These are phyloP conservation scores for Pseudomicrostroma phylloplanum DNA, from an alignment of 1,284 basidiomycete genomes.

Conservation along the genomic window DNA sequence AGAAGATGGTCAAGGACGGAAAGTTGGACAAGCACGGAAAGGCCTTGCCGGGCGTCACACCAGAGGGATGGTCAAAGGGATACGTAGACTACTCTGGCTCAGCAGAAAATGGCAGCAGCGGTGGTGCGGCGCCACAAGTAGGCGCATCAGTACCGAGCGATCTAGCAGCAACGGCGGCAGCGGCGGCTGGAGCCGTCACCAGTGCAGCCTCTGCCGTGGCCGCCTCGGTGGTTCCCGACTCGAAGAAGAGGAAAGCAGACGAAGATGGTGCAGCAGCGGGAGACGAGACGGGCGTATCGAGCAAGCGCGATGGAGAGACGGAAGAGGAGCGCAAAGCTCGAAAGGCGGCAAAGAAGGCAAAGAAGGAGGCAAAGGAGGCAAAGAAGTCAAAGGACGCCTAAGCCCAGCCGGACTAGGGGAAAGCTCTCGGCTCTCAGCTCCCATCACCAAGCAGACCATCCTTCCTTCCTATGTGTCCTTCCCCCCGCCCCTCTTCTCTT, in stretches of 20 bases:
- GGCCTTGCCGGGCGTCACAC: slow-evolving; percentile 82
- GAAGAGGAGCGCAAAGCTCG: slow-evolving; percentile 48
- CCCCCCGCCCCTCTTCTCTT: background rate
- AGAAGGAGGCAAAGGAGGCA: slow-evolving; percentile 45
- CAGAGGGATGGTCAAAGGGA: slow-evolving; percentile 79
- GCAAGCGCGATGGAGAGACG: slow-evolving; percentile 36
- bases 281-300: slow-evolving; percentile 30
- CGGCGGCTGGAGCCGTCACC: slow-evolving; percentile 10
- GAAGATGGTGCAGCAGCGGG: slow-evolving; percentile 46
- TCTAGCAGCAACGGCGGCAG: slow-evolving; percentile 15
- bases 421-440: background rate
- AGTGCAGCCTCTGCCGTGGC: slow-evolving; percentile 4
- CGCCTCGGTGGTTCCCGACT: slow-evolving; percentile 20
- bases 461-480: background rate
- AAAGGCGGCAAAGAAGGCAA: slow-evolving; percentile 51
- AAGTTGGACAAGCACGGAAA: slow-evolving; percentile 95
- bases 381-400: slow-evolving; percentile 44
- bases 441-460: background rate
- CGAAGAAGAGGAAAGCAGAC: slow-evolving; percentile 28
- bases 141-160: slow-evolving; percentile 19
- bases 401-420: slow-evolving; percentile 31
- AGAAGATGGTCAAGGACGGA: slow-evolving; percentile 71
- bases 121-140: slow-evolving; percentile 25
- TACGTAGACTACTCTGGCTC: slow-evolving; percentile 79
- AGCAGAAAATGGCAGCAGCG: slow-evolving; percentile 54